A percentile compares a stretch with the other conserved stretches of the same genome.
phyloP scores from a whole-genome alignment of 352 stramenopile species.

The Globisporangium cylindrosporum region DNA sequence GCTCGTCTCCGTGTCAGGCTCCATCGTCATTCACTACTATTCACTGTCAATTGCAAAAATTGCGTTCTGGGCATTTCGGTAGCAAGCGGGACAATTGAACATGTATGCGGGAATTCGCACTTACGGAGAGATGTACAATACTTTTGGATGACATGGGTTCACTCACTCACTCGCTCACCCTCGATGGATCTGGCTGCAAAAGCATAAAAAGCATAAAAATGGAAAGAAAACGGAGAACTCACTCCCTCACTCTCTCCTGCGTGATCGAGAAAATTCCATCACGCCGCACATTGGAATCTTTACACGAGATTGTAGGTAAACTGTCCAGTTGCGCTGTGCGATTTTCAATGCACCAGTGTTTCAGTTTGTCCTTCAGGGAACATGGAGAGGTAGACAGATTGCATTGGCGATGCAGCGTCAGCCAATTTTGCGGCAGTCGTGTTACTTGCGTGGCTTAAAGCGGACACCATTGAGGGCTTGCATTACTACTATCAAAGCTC shows the following conservation, averaged over 20 bases:
- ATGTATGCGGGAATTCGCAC: not conserved
- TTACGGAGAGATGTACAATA: not conserved
- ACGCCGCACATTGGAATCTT: not conserved
- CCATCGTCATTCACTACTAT: not conserved
- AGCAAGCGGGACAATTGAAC: not conserved
- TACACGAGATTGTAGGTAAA: not conserved
- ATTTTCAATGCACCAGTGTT: not conserved
- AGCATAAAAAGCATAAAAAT: not conserved
- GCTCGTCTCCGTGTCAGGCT: not conserved
- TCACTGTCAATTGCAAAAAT: not conserved
- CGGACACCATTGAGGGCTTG: not conserved
- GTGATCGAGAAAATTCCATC: constrained; percentile 7
- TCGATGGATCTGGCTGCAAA: not conserved
- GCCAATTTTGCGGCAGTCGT: not conserved
- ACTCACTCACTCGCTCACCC: not conserved
- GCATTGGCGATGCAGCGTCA: not conserved
- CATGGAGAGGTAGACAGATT: not conserved
- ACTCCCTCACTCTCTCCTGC: not conserved
- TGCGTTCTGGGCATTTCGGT: not conserved
- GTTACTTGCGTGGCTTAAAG: not conserved
- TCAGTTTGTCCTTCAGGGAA: not conserved
- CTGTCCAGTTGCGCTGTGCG: not conserved
- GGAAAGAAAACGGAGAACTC: not conserved
- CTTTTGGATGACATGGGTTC: not conserved
- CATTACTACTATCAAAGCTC: not conserved